Base-by-base conservation (phyloP, 2,329 filamentous ascomycete genomes). In the Neopestalotiopsis sp. region DNA sequence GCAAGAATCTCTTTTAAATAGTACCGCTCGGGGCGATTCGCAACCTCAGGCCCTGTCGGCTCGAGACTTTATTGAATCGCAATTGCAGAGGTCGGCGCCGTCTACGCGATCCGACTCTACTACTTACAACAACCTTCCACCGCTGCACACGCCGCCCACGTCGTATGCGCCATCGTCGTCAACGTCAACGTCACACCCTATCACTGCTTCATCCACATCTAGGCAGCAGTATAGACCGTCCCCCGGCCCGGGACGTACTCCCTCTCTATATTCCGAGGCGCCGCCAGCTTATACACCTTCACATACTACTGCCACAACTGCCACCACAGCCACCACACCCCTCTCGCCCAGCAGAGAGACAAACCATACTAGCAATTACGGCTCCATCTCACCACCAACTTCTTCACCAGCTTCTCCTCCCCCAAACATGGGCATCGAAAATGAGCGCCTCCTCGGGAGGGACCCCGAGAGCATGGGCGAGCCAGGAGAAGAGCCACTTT, bases 241-340 rank as follows among this genome's bases (percentile, higher is more conserved):
- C 56, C 62, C 71, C 57, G 68, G 70, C 67, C 67, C 66, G 67
- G 71, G 70, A 42, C 70, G 73, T 69, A 74, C 74, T 42, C 70
- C 72, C 42, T 76, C 77, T 28, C 70, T 78, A 75, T 79, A 79
- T 75, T 77, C 78, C 30, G 77, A 80, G 66, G 84, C 85, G 5
- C 86, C 86, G 10, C 86, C 86, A 6, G 86, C 86, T 10, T 88
- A 87, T 74, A 84, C 83, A 2, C 84, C 85, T 7, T 83, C 80
- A 14, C 77, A 74, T 28, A 70, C 24, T 28, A 28, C 24, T 28
- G 24, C 24, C 24, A 28, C 24, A 28, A 28, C 24, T 28, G 24
- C 24, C 24, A 28, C 24, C 24, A 28, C 67, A 4, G 57, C 30
- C 24, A 40, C 59, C 59, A 68, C 73, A 5, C 72, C 72, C 7